Percentiles rank a stretch among this genome's conserved stretches.
Conservation (phyloP, 345 rosid genomes). For the sweet orange (Citrus sinensis) region DNA sequence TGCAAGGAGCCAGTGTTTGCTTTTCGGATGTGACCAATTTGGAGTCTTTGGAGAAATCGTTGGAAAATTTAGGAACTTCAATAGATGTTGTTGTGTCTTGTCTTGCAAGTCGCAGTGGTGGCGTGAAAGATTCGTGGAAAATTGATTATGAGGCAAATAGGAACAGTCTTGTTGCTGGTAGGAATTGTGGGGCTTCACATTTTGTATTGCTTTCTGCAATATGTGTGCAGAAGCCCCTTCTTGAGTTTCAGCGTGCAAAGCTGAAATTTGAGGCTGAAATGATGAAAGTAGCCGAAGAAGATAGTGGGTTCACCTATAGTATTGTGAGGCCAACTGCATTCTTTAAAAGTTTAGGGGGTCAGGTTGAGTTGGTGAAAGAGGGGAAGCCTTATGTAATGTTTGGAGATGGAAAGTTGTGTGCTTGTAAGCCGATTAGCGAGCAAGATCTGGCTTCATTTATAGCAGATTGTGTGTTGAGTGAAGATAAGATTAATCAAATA, state of each 20-base stretch:
- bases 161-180: conserved; percentile 84
- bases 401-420: conserved; percentile 89
- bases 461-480: conserved; percentile 70
- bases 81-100: conserved; percentile 90
- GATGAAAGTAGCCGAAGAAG: conserved; percentile 40
- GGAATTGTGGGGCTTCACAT: conserved; percentile 69
- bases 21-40: conserved; percentile 79
- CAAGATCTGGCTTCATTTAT: conserved; percentile 78
- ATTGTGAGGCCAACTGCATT: conserved; percentile 96
- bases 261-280: conserved; percentile 82
- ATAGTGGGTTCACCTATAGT: conserved; percentile 54
- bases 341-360: conserved; percentile 92
- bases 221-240: conserved; percentile 86
- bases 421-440: conserved; percentile 96
- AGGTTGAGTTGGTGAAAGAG: conserved; percentile 88
- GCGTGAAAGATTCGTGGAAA: conserved; percentile 89
- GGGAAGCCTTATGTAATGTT: conserved; percentile 98
- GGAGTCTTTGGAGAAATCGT: conserved; percentile 47
- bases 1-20: conserved; percentile 68
- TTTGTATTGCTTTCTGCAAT: conserved; percentile 88
- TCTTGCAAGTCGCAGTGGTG: conserved; percentile 86
- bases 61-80: conserved; percentile 39
- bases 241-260: conserved; percentile 89
- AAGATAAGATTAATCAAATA: conserved; percentile 64
- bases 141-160: conserved; percentile 90